Evolutionary conservation across 257 asterid species (phyloP).

Genomic region (Ehretia macrophylla): DNA sequence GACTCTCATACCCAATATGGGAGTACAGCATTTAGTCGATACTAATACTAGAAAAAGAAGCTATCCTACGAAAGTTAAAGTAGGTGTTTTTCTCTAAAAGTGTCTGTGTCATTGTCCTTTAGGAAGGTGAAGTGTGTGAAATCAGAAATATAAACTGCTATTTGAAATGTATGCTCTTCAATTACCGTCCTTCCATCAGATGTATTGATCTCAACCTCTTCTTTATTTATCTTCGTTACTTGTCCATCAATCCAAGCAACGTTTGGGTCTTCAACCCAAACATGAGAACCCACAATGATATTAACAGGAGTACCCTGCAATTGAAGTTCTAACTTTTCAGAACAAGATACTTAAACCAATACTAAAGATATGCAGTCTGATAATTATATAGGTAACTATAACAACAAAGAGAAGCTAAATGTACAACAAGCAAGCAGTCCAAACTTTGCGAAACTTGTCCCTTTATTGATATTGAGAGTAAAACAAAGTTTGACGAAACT

Average conservation of each 20-base stretch:
- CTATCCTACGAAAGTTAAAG: background rate
- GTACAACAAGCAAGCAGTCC: background rate
- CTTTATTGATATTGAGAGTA: background rate
- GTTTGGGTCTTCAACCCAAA: conserved; percentile 85
- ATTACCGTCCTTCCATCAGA: conserved; percentile 66
- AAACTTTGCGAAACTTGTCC: background rate
- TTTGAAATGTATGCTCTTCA: conserved; percentile 10
- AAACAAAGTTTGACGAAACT: background rate
- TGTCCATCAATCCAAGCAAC: conserved; percentile 75
- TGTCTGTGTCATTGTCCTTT: background rate
- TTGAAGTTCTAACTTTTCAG: conserved; percentile 10
- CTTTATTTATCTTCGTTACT: conserved; percentile 73
- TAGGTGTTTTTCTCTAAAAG: background rate
- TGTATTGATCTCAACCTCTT: conserved; percentile 56
- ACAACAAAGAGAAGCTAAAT: background rate
- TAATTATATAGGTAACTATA: background rate
- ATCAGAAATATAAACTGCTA: background rate
- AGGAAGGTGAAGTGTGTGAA: background rate
- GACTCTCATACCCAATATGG: too few species aligned
- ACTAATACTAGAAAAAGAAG: background rate
- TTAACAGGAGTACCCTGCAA: conserved; percentile 87
- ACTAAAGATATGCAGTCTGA: background rate
- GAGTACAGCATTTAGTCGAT: background rate
- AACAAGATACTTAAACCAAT: background rate
- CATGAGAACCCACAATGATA: conserved; percentile 81